Evolutionary conservation across 352 stramenopile genomes (phyloP).

Genomic region (Phytophthora aleatoria): DNA sequence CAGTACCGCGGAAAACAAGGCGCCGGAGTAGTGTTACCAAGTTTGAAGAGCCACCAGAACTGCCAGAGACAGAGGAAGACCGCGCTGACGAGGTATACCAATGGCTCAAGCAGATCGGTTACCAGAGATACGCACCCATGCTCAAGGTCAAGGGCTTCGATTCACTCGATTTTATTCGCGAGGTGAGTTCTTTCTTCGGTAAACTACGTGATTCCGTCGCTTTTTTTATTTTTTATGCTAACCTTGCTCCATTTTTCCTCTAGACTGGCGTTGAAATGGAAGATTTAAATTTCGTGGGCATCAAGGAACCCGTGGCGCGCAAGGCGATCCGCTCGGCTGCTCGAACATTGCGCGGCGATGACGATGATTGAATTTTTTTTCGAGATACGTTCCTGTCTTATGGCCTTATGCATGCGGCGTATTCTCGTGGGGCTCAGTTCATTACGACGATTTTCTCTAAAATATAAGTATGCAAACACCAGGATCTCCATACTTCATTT

Average conservation of each 20-base stretch:
- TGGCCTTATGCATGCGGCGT: conserved; percentile 28
- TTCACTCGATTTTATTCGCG: conserved; percentile 84
- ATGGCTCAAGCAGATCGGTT: conserved; percentile 70
- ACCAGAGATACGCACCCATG: conserved; percentile 62
- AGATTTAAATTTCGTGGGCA: conserved; percentile 86
- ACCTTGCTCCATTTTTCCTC: conserved; percentile 11
- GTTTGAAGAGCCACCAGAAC: conserved; percentile 35
- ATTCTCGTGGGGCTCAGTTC: conserved; percentile 25
- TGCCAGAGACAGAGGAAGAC: conserved; percentile 51
- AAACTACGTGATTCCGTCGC: background rate
- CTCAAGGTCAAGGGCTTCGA: conserved; percentile 82
- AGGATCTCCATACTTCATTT: conserved; percentile 25
- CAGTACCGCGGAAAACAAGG: conserved; percentile 28
- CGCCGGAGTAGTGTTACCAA: conserved; percentile 33
- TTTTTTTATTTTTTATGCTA: conserved; percentile 5
- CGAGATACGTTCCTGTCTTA: conserved; percentile 18
- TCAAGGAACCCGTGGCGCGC: conserved; percentile 67
- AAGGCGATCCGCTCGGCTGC: conserved; percentile 67
- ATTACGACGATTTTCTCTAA: conserved; percentile 28
- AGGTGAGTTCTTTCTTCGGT: conserved; percentile 46
- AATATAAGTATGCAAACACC: conserved; percentile 41
- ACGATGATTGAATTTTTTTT: conserved; percentile 35
- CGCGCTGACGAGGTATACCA: conserved; percentile 69
- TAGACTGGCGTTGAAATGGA: conserved; percentile 87
- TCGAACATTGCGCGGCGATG: conserved; percentile 53